phyloP scores from a whole-genome alignment of 2,329 filamentous ascomycete genomes.

The Fonsecaea erecta region DNA sequence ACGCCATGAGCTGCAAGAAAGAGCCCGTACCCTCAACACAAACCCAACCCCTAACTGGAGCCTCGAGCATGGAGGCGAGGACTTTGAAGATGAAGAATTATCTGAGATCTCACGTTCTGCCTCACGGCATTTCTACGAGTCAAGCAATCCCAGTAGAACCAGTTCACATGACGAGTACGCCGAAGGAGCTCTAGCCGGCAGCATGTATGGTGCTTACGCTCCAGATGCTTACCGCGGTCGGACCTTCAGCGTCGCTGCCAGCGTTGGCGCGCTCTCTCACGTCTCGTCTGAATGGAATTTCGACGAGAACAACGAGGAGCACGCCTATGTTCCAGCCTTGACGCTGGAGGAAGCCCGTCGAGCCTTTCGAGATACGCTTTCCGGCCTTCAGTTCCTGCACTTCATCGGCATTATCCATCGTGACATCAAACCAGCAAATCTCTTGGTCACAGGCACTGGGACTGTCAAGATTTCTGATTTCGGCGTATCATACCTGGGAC shows the following conservation, averaged over 20 bases:
- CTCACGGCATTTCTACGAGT: conserved; percentile 34
- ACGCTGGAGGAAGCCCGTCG: conserved; percentile 80
- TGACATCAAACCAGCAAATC: conserved; percentile 97
- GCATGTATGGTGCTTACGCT: conserved; percentile 76
- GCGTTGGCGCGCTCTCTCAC: conserved; percentile 41
- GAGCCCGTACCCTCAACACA: conserved; percentile 58
- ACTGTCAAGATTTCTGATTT: conserved; percentile 98
- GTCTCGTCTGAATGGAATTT: conserved; percentile 52
- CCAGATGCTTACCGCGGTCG: conserved; percentile 61
- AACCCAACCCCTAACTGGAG: conserved; percentile 75
- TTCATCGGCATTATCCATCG: conserved; percentile 98
- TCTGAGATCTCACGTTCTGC: conserved; percentile 42
- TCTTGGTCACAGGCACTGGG: conserved; percentile 82
- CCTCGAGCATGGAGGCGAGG: conserved; percentile 74
- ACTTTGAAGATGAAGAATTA: conserved; percentile 52
- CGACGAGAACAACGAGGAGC: conserved; percentile 71
- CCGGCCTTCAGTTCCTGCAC: conserved; percentile 91
- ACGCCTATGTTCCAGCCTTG: conserved; percentile 90
- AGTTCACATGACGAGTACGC: conserved; percentile 32
- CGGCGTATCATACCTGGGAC: conserved; percentile 94
- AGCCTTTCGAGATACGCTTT: conserved; percentile 88
- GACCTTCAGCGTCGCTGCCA: conserved; percentile 77
- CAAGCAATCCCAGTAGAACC: conserved; percentile 25
- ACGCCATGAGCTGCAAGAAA: conserved; percentile 63
- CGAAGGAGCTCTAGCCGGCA: conserved; percentile 67